phyloP scores from a whole-genome alignment of 2,329 filamentous ascomycete species.

The Reticulascus tulasneorum region DNA sequence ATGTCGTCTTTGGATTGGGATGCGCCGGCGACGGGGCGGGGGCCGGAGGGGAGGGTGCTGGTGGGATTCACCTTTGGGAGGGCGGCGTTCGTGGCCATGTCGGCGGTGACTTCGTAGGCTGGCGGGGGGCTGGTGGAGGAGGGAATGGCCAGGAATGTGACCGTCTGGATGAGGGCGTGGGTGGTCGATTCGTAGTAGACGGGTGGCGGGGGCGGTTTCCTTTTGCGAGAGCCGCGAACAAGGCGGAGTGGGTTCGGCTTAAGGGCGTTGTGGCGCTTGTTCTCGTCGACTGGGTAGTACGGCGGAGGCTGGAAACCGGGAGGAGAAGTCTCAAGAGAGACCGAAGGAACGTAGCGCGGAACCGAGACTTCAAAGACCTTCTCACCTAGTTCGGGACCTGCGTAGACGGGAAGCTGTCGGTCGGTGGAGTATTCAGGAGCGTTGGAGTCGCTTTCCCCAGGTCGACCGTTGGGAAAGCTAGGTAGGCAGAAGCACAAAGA shows the following conservation, averaged over 20 bases:
- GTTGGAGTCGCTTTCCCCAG: conserved; percentile 13
- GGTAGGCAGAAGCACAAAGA: conserved; percentile 17
- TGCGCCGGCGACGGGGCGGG: background rate
- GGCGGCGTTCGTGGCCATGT: background rate
- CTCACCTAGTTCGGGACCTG: conserved; percentile 7
- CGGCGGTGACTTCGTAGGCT: background rate
- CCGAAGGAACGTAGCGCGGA: conserved; percentile 1
- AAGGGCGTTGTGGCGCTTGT: background rate
- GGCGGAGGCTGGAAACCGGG: conserved; percentile 4
- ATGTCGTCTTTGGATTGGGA: conserved; percentile 10
- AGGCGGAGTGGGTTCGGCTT: conserved; percentile 19
- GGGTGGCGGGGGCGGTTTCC: conserved; percentile 15
- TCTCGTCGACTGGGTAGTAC: conserved; percentile 5
- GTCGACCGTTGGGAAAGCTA: conserved; percentile 15
- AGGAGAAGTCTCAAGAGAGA: background rate
- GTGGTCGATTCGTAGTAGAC: conserved; percentile 18
- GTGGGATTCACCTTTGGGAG: conserved; percentile 1
- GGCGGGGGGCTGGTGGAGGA: background rate
- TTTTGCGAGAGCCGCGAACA: conserved; percentile 14
- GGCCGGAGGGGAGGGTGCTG: conserved; percentile 4
- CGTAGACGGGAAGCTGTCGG: conserved; percentile 10
- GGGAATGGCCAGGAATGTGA: conserved; percentile 4
- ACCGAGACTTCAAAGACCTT: conserved; percentile 2
- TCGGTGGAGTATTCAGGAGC: conserved; percentile 7
- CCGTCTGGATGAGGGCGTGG: conserved; percentile 14